These are phyloP conservation scores for Axilococcus clingmanii DNA, from an alignment of 139 green algal species.

Conservation along the genomic window DNA sequence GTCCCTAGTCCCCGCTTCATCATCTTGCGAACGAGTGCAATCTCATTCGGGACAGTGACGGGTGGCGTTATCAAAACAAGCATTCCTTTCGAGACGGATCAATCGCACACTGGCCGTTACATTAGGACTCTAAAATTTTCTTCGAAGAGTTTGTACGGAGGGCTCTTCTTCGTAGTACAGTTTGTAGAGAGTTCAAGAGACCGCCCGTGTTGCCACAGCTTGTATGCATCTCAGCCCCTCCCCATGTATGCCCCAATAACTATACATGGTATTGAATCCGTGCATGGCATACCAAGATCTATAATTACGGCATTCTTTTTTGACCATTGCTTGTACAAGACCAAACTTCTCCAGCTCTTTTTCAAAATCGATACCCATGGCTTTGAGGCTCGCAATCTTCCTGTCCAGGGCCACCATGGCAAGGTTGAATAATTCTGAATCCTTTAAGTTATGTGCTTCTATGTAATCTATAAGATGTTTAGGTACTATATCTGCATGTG, in stretches of 20 bases:
- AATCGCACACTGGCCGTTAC: too few species aligned
- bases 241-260: conserved; percentile 3
- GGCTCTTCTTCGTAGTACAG: too few species aligned
- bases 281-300: not conserved
- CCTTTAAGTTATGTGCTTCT: not conserved
- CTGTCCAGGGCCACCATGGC: not conserved
- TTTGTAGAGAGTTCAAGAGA: too few species aligned
- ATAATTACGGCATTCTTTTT: not conserved
- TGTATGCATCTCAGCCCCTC: not conserved
- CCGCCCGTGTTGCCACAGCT: not conserved
- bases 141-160: too few species aligned
- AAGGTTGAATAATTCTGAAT: not conserved
- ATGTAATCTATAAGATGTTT: not conserved
- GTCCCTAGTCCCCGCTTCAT: conserved; percentile 8
- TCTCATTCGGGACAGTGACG: not conserved
- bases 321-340: not conserved
- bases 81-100: too few species aligned
- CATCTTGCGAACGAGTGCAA: not conserved
- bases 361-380: not conserved
- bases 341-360: not conserved
- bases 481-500: not conserved
- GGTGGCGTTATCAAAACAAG: conserved; percentile 27
- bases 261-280: conserved; percentile 2
- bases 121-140: too few species aligned
- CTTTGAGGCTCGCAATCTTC: not conserved